Base-by-base conservation (phyloP, 768 basidiomycete genomes). In the Trametes cingulata region DNA sequence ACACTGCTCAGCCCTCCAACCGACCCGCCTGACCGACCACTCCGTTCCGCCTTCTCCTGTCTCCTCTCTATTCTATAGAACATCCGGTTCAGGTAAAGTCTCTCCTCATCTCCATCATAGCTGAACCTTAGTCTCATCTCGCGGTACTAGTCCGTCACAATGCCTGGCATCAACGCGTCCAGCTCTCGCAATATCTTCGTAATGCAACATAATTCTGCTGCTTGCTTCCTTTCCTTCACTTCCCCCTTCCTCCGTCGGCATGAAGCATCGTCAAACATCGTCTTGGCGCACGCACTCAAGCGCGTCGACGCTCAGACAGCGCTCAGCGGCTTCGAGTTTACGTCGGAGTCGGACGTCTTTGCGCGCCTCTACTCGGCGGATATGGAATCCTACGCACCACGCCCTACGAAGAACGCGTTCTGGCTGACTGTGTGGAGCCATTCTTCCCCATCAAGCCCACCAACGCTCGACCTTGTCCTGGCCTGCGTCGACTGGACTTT, bases 401-500 rank as follows among this genome's bases (percentile, higher is more conserved):
- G 53, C 37, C 56, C 48, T 24, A 48, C 56, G 37, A 20, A 63
- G 15, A 71, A 67, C 29, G 72, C 75, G 25, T 73, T 83, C 65
- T 84, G 82, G 84, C 68, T 84, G 53, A 82, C 82, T 5, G 62
- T 80, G 25, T 83, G 80, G 78, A 76, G 78, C 25, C 65, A 65
- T 4, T 68, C 73, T 17, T 49, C 73, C n/a, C 66, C 71, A 14
- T 69, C 70, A 36, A 27, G 52, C 1, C 60, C 61, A 13, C 69
- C 65, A 22, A 69, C 69, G 1, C 74, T 82, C 46, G 77, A 81
- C 24, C 61, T 82, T 41, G 74, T 80, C 39, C 53, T 85, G 43
- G 74, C 83, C 13, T 85, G 82, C 64, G 76, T 79, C 49, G 70
- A 70, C 46, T 78, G 74, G 58, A 74, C 73, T 19, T 62, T 77